phyloP scores from a whole-genome alignment of 2,329 filamentous ascomycete genomes.

The Cylindrodendrum hubeiense region DNA sequence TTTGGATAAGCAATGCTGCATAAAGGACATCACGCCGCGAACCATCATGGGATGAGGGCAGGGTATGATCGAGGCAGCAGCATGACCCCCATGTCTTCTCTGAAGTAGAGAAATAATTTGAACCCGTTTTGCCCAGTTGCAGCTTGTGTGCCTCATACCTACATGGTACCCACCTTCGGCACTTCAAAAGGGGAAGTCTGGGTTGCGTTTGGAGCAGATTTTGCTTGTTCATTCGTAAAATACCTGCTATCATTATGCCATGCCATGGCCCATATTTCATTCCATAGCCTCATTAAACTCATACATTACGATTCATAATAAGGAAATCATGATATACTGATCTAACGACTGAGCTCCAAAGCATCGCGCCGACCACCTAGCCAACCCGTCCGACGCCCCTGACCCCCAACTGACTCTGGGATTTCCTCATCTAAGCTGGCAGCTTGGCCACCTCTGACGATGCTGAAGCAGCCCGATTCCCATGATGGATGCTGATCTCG shows the following conservation, averaged over 20 bases:
- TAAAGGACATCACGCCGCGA: not conserved
- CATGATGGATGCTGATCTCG: slow-evolving; percentile 27
- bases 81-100: not conserved
- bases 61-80: not conserved
- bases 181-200: not conserved
- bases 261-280: too few species aligned
- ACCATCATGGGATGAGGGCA: not conserved
- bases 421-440: not conserved
- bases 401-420: not conserved
- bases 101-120: not conserved
- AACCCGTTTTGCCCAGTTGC: not conserved
- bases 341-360: not conserved
- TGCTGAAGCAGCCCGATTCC: slow-evolving; percentile 6
- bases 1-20: not conserved
- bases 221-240: not conserved
- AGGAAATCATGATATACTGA: not conserved
- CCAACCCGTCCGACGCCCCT: not conserved
- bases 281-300: not conserved
- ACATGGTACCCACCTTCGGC: not conserved
- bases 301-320: not conserved
- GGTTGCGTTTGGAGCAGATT: not conserved
- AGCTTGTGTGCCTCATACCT: not conserved
- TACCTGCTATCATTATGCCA: not conserved
- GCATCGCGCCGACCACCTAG: too few species aligned
- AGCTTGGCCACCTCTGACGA: slow-evolving; percentile 5